Percentiles rank a stretch among this genome's conserved stretches.
Conservation (phyloP, 495 filamentous ascomycete genomes). For the Penicillium alfredii region DNA sequence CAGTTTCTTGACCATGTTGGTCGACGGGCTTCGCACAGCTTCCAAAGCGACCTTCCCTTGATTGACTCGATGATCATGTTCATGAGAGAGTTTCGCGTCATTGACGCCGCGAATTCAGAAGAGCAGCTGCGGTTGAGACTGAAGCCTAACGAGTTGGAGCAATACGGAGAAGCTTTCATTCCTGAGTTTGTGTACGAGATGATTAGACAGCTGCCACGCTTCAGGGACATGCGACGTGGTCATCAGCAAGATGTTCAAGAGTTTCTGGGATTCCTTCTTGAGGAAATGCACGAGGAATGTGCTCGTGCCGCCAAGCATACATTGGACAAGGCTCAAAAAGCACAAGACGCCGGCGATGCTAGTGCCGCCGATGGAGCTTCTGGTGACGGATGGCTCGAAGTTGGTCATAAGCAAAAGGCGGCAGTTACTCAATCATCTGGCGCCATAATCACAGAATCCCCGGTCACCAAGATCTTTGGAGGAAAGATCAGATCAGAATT, state of each 20-base stretch:
- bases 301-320: constrained; percentile 61
- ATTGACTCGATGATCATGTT: constrained; percentile 97
- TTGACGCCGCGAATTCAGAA: constrained; percentile 68
- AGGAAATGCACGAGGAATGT: constrained; percentile 91
- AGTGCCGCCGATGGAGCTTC: constrained; percentile 28
- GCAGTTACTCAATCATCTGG: constrained; percentile 86
- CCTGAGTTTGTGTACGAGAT: constrained; percentile 95
- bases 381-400: constrained; percentile 77
- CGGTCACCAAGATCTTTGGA: constrained; percentile 90
- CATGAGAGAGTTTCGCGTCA: constrained; percentile 84
- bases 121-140: constrained; percentile 67
- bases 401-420: constrained; percentile 84
- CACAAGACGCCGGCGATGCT: constrained; percentile 33
- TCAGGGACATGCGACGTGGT: constrained; percentile 86
- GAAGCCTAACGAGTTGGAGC: constrained; percentile 77
- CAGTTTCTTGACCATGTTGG: constrained; percentile 84
- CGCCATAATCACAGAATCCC: constrained; percentile 62
- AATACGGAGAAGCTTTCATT: constrained; percentile 85
- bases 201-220: constrained; percentile 77
- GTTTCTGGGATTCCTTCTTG: constrained; percentile 89
- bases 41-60: constrained; percentile 90
- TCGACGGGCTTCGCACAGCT: constrained; percentile 77
- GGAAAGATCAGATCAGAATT: constrained; percentile 88
- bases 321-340: constrained; percentile 35
- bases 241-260: constrained; percentile 99